Percentiles rank a stretch among this genome's conserved stretches.
Conservation (phyloP, 2,329 filamentous ascomycete species). For the Aspergillus sp. region DNA sequence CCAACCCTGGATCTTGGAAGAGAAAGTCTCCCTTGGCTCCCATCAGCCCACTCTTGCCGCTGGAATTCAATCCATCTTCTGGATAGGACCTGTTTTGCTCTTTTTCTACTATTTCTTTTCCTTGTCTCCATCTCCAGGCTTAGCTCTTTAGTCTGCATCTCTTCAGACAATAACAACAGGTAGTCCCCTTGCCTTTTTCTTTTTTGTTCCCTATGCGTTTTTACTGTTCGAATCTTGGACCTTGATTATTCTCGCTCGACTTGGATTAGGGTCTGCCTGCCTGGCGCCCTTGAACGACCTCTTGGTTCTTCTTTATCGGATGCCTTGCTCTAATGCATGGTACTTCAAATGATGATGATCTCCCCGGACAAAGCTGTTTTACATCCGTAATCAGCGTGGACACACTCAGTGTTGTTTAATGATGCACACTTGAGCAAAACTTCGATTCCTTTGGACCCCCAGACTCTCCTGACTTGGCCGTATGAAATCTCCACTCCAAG, state of each 20-base stretch:
- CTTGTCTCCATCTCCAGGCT: constrained; percentile 12
- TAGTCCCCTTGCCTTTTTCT: constrained; percentile 36
- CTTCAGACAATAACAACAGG: constrained; percentile 31
- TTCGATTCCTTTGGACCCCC: constrained; percentile 12
- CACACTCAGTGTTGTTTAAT: constrained; percentile 38
- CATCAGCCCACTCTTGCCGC: constrained; percentile 15
- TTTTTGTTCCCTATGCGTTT: constrained; percentile 17
- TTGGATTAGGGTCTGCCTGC: background rate
- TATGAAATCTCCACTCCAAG: background rate
- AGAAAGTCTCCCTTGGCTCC: constrained; percentile 16
- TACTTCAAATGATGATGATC: constrained; percentile 20
- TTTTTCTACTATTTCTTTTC: constrained; percentile 1
- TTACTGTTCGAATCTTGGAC: constrained; percentile 6
- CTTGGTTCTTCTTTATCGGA: constrained; percentile 5
- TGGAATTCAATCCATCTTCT: constrained; percentile 25
- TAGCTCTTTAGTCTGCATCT: constrained; percentile 24
- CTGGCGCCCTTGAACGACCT: too few species aligned
- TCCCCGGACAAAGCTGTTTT: constrained; percentile 16
- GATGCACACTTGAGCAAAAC: constrained; percentile 24
- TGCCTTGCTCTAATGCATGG: constrained; percentile 11
- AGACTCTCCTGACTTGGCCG: constrained; percentile 8
- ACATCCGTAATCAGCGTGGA: constrained; percentile 30
- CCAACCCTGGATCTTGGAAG: constrained; percentile 14
- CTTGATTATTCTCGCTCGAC: too few species aligned
- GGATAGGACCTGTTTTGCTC: constrained; percentile 29